Evolutionary conservation across 108 stramenopile genomes (phyloP), one percentile per base, ranked within the genome.

Genomic region (Discostella stelligeroides): DNA sequence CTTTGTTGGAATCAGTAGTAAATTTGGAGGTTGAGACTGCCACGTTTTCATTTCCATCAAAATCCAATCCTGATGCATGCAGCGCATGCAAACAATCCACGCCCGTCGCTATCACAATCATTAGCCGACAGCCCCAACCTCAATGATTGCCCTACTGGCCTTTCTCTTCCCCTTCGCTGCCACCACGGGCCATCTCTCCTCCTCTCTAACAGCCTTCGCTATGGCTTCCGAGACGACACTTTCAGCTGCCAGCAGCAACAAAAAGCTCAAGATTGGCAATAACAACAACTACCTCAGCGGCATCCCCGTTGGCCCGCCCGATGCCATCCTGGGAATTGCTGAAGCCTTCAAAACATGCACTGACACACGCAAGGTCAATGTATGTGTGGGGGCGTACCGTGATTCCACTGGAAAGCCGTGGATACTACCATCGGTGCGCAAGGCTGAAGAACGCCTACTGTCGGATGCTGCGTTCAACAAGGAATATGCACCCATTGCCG

Each of bases 241-340:
- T n/a, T n/a, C n/a, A n/a, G n/a, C n/a, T n/a, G n/a, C n/a, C n/a
- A n/a, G n/a, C n/a, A n/a, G n/a, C n/a, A n/a, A n/a, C n/a, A n/a
- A n/a, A n/a, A n/a, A n/a, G n/a, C n/a, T n/a, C n/a, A n/a, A n/a
- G n/a, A n/a, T n/a, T n/a, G n/a, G n/a, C n/a, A n/a, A n/a, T n/a
- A n/a, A n/a, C n/a, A n/a, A n/a, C n/a, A 51, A 71, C 43, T 83
- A 71, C 50, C 82, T 83, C 54, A 42, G 72, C 27, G 71, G 64
- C 37, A 79, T 99, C 47, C 94, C 92, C 37, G 71, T 84, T 68
- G 98, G 95, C 27, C 94, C 97, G 8, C 90, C 98, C 15, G 98
- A 99, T 74, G 91, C 97, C 63, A 99, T 99, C 73, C 82, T 99
- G 9, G 98, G 98, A 25, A 89, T 98, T 50, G 94, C 89, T 21